Evolutionary conservation across 345 rosid species (phyloP), one percentile per base, ranked within the genome.

Genomic region (Cardamine occulta): DNA sequence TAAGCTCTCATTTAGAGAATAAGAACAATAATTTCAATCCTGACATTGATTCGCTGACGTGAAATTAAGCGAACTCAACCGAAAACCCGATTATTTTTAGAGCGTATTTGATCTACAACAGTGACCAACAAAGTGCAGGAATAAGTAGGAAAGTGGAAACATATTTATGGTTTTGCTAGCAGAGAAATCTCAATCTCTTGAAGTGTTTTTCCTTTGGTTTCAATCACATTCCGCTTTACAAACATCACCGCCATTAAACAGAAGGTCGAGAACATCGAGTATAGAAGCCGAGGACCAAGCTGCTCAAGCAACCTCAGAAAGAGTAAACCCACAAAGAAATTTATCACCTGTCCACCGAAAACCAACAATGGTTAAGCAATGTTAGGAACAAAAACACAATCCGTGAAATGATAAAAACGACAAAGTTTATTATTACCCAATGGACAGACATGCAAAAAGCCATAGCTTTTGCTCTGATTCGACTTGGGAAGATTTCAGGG

Each of bases 111-210:
- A 61, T 13, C 44, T 61, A 61, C 66, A 60, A 60, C 47, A 61
- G 47, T 34, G 44, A 34, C 26, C n/a, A 10, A 59, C 35, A 28
- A 55, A 34, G 47, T 42, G 6, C 13, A 42, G 47, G 17, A 42
- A 1, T 42, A 14, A 14, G 17, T 42, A 14, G 17, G 18, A 10
- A 9, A 28, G 4, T 35, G n/a, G 57, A 66, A 34, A 51, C 18
- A 67, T 47, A 28, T 4, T 66, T 29, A 74, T 56, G 72, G 66
- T 72, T 78, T 78, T 37, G 81, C 73, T 58, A 95, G 91, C 74
- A 95, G 94, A 32, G 99, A 91, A 48, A 95, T 90, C 88, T 95
- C 98, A 15, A 95, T 95, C 83, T 95, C 99, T 79, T 90, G 97
- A 70, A 92, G 99, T 29, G 99, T 88, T 77, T 89, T 95, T 21